Evolutionary conservation across 2,329 filamentous ascomycete species (phyloP).

Genomic region (Pseudogymnoascus sp.): DNA sequence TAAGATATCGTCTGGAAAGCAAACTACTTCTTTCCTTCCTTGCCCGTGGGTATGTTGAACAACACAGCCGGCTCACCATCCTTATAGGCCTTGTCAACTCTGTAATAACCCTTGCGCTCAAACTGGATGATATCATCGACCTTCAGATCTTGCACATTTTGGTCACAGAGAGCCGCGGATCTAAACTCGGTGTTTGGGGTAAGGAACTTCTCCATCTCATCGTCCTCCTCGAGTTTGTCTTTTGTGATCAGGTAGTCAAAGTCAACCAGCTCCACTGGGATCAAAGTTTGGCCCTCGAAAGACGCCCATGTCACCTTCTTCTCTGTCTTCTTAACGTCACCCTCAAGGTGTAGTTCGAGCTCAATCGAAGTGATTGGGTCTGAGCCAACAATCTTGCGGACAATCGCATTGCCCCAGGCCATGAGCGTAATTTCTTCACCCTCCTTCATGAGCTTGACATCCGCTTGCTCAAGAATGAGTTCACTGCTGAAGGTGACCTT

Average conservation of each 20-base stretch:
- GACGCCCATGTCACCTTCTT: slow-evolving; percentile 97
- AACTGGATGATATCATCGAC: slow-evolving; percentile 91
- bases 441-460: slow-evolving; percentile 71
- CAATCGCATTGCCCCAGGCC: slow-evolving; percentile 89
- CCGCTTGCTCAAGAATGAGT: slow-evolving; percentile 77
- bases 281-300: slow-evolving; percentile 63
- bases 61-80: slow-evolving; percentile 54
- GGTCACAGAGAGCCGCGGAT: slow-evolving; percentile 70
- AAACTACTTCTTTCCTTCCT: slow-evolving; percentile 25
- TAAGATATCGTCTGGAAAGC: not conserved
- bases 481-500: slow-evolving; percentile 70
- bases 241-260: slow-evolving; percentile 95
- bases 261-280: slow-evolving; percentile 80
- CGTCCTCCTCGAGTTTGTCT: slow-evolving; percentile 85
- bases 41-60: slow-evolving; percentile 64
- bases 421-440: slow-evolving; percentile 92
- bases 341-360: slow-evolving; percentile 80
- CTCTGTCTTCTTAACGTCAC: slow-evolving; percentile 88
- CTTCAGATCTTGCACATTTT: slow-evolving; percentile 69
- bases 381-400: slow-evolving; percentile 55
- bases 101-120: slow-evolving; percentile 86
- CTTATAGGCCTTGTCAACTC: slow-evolving; percentile 60
- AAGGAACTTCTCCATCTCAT: slow-evolving; percentile 75
- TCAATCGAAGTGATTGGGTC: slow-evolving; percentile 60
- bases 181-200: slow-evolving; percentile 69